Base-by-base conservation (phyloP, 2,329 filamentous ascomycete species). In the Hypoxylon sp. region DNA sequence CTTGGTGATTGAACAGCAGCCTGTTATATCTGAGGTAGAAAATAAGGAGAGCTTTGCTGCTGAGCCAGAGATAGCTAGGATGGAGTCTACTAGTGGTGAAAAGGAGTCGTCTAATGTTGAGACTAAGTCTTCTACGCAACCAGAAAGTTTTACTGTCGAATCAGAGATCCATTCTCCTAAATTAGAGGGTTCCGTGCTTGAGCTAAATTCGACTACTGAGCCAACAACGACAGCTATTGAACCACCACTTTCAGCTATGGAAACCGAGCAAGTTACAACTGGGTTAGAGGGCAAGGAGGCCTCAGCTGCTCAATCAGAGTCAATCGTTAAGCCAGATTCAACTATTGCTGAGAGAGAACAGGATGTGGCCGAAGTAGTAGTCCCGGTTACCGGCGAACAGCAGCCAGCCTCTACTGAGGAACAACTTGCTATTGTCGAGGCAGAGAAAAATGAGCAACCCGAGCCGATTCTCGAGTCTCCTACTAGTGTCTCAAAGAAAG, bases 401-500 rank as follows among this genome's bases (percentile, higher is more conserved):
- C 52, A 65, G n/a, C 5, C 14, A 19, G 30, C 50, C 28, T 28
- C 17, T 48, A 19, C 38, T 25, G 17, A 60, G 11, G 41, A 34
- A 30, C 49, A 60, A 34, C 23, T 23, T 28, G 17, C 43, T 6
- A 28, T n/a, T 55, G 17, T 14, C 11, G 60, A 56, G 21, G 14
- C 41, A 60, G 46, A 60, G 46, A 59, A 67, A 50, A 23, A 48
- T 30, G 66, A 72, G 5, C 21, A 38, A n/a, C 25, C 66, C 17
- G 50, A 46, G 3, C 14, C 68, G 19, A 45, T 34, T 17, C 23
- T 43, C 49, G 72, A 64, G 67, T 67, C 36, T 63, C 63, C 69
- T 62, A 53, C 63, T 63, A 73, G 55, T 62, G 60, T 34, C 7
- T 64, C 71, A 11, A 68, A 75, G 65, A 74, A 75, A 56, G 68